phyloP scores from a whole-genome alignment of 192 early-diverging fungal species.

The Rhizophagus sp. region DNA sequence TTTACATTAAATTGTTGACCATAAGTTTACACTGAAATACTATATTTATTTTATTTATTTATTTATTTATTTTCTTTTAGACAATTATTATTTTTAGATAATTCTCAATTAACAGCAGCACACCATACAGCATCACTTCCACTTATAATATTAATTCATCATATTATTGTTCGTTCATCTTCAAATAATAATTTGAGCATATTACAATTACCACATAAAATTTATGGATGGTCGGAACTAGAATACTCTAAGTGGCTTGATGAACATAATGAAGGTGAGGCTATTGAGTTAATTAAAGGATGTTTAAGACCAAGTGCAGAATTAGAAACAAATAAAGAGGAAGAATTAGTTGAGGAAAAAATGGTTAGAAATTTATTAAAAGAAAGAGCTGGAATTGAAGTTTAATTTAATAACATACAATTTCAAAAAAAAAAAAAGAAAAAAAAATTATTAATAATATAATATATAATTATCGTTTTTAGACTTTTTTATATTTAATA shows the following conservation, averaged over 20 bases:
- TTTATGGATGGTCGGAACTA: constrained; percentile 57
- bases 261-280: constrained; percentile 51
- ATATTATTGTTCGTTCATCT: constrained; percentile 60
- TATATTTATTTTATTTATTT: background rate
- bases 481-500: too few relatives aligned
- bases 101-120: constrained; percentile 49
- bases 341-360: background rate
- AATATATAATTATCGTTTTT: too few relatives aligned
- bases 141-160: constrained; percentile 57
- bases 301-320: constrained; percentile 3
- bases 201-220: constrained; percentile 53
- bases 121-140: constrained; percentile 54
- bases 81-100: constrained; percentile 66
- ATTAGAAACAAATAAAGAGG: background rate
- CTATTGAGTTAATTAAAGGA: constrained; percentile 37
- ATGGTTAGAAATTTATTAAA: constrained; percentile 6
- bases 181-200: constrained; percentile 28
- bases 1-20: background rate
- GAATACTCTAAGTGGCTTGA: constrained; percentile 76
- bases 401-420: background rate
- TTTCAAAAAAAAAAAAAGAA: too few relatives aligned
- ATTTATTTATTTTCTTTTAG: constrained; percentile 12
- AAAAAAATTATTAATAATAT: too few relatives aligned
- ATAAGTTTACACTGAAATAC: background rate
- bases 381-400: constrained; percentile 15